A percentile compares a stretch with the other conserved stretches of the same genome.
Conservation (phyloP, 2,329 filamentous ascomycete species). For the Colletotrichum salicis region DNA sequence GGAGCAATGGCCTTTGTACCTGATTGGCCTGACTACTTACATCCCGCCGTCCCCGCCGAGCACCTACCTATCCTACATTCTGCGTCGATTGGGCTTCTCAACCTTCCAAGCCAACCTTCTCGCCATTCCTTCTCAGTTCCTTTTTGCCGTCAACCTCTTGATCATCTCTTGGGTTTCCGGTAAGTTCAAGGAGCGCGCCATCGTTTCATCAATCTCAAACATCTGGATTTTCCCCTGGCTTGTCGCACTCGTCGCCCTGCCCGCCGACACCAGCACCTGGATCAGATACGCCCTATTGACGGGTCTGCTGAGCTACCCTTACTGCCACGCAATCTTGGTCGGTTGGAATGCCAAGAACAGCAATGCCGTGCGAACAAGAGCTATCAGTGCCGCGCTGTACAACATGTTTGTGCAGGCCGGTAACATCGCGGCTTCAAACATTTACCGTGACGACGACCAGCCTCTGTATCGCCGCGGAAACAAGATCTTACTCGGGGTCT, state of each 20-base stretch:
- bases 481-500: conserved; percentile 59
- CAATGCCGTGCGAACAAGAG: conserved; percentile 59
- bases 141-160: conserved; percentile 59
- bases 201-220: conserved; percentile 57
- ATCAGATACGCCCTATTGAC: conserved; percentile 50
- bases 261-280: conserved; percentile 52
- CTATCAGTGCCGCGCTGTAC: conserved; percentile 60
- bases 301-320: conserved; percentile 58
- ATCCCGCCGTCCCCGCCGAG: conserved; percentile 54
- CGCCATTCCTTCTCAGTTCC: conserved; percentile 55
- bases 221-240: conserved; percentile 63
- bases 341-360: conserved; percentile 59
- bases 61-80: conserved; percentile 58
- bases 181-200: conserved; percentile 54
- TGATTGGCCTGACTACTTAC: conserved; percentile 61
- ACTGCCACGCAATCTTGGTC: conserved; percentile 59
- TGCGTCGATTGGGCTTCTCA: conserved; percentile 55
- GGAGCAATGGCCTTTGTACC: conserved; percentile 69
- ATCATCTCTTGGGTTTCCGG: conserved; percentile 58
- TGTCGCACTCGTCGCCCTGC: conserved; percentile 54
- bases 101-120: conserved; percentile 59
- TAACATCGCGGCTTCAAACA: conserved; percentile 57
- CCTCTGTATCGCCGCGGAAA: conserved; percentile 64
- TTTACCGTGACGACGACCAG: conserved; percentile 66
- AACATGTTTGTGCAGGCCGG: conserved; percentile 59